Conservation (phyloP, 2,329 filamentous ascomycete species). For the Claviceps capensis region DNA sequence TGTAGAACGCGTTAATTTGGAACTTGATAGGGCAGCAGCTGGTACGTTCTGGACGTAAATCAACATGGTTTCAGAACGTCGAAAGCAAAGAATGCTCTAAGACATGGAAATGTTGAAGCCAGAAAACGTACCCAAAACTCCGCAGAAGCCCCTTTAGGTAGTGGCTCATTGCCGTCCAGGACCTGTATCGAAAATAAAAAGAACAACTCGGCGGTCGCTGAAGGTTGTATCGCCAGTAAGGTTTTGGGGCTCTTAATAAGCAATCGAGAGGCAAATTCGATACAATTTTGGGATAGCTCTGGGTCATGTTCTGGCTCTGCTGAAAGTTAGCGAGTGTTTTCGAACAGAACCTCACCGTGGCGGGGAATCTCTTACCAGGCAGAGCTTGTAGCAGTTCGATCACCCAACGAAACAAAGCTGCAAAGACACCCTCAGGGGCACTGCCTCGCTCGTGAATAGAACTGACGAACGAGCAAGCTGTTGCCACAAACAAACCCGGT, state of each 20-base stretch:
- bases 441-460: constrained; percentile 36
- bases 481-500: constrained; percentile 55
- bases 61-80: not conserved
- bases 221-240: constrained; percentile 43
- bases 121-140: constrained; percentile 54
- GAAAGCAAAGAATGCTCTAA: too few relatives aligned
- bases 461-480: constrained; percentile 56
- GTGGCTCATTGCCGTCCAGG: constrained; percentile 54
- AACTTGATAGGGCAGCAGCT: not conserved
- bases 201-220: constrained; percentile 46
- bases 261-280: constrained; percentile 56
- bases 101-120: too few relatives aligned
- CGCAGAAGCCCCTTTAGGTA: constrained; percentile 61
- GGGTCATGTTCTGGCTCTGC: constrained; percentile 55
- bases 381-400: constrained; percentile 47
- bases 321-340: constrained; percentile 12
- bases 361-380: constrained; percentile 27
- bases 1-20: constrained; percentile 13
- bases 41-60: not conserved
- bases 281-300: constrained; percentile 58
- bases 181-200: constrained; percentile 61
- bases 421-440: constrained; percentile 34
- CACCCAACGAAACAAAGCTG: constrained; percentile 45
- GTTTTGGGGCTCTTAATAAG: constrained; percentile 47
- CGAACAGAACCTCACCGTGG: not conserved